A percentile compares a stretch with the other conserved stretches of the same genome.
Conservation (phyloP, 306 rosid genomes). For the Gleditsia sinensis region DNA sequence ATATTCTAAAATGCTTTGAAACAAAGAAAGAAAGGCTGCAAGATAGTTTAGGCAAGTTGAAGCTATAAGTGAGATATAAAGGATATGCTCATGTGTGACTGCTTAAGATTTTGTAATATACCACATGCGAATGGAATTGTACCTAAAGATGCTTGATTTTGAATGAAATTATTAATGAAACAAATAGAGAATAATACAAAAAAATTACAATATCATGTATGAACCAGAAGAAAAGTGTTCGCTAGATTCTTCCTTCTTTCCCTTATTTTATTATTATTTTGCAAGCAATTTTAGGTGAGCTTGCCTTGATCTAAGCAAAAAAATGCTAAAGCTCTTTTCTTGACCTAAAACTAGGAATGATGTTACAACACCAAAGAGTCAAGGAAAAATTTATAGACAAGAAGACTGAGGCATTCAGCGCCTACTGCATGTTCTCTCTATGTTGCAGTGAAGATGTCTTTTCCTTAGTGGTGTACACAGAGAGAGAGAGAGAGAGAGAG, state of each 20-base stretch:
- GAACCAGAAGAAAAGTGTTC: neutral
- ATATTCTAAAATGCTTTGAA: neutral
- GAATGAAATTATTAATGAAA: neutral
- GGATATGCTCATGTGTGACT: neutral
- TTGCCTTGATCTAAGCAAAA: neutral
- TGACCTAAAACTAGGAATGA: neutral
- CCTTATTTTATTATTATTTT: neutral
- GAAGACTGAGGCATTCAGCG: neutral
- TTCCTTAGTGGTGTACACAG: neutral
- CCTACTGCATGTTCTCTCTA: no score
- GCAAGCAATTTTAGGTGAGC: neutral
- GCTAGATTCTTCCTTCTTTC: neutral
- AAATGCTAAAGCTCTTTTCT: neutral
- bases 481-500: neutral
- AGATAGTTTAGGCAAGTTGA: neutral
- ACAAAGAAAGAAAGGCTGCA: neutral
- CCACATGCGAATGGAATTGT: neutral
- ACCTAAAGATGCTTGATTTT: neutral
- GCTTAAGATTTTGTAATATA: slow-evolving; percentile 5
- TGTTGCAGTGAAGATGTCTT: neutral
- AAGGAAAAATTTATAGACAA: neutral
- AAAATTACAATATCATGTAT: neutral
- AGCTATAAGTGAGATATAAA: neutral
- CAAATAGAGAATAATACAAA: neutral
- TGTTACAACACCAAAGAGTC: neutral